A percentile compares a stretch with the other conserved stretches of the same genome.
Evolutionary conservation across 2,329 filamentous ascomycete genomes (phyloP).

Genomic region (Aspergillus fumigatiaffinis): DNA sequence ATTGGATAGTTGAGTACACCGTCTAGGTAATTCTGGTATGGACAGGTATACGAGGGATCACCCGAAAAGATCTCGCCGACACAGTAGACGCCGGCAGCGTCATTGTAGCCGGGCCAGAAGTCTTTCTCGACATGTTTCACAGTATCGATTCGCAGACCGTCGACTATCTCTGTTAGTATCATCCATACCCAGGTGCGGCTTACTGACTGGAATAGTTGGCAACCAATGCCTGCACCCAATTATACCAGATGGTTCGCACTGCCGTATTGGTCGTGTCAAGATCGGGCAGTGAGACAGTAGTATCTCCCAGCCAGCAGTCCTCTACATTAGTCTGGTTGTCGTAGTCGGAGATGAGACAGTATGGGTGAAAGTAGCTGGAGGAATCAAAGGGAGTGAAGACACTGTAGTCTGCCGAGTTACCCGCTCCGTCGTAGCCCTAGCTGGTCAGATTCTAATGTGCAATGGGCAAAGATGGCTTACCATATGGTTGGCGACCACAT

Average conservation of each 20-base stretch:
- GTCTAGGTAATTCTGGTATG: conserved; percentile 42
- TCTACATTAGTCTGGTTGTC: conserved; percentile 42
- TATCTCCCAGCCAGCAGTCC: conserved; percentile 52
- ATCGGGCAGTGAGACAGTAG: conserved; percentile 56
- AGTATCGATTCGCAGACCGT: conserved; percentile 51
- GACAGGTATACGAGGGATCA: conserved; percentile 36
- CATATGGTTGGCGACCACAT: conserved; percentile 57
- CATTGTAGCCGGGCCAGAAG: conserved; percentile 41
- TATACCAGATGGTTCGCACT: conserved; percentile 49
- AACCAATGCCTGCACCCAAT: conserved; percentile 58
- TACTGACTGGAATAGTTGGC: conserved; percentile 56
- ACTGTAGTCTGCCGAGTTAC: conserved; percentile 49
- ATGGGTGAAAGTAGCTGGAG: conserved; percentile 55
- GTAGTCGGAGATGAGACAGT: conserved; percentile 53
- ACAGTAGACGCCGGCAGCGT: conserved; percentile 41
- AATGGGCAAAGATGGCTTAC: conserved; percentile 15
- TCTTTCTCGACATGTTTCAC: conserved; percentile 44
- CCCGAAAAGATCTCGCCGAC: conserved; percentile 46
- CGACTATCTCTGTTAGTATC: conserved; percentile 25
- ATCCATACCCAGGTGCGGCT: not conserved
- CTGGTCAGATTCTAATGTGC: conserved; percentile 2
- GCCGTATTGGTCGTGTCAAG: conserved; percentile 51
- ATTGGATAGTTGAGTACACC: conserved; percentile 47
- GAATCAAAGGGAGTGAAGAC: conserved; percentile 52
- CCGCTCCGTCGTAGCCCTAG: conserved; percentile 44